Percentiles rank a stretch among this genome's conserved stretches.
Conservation (phyloP, 805 yeast genomes). For the Metschnikowia rubicola region DNA sequence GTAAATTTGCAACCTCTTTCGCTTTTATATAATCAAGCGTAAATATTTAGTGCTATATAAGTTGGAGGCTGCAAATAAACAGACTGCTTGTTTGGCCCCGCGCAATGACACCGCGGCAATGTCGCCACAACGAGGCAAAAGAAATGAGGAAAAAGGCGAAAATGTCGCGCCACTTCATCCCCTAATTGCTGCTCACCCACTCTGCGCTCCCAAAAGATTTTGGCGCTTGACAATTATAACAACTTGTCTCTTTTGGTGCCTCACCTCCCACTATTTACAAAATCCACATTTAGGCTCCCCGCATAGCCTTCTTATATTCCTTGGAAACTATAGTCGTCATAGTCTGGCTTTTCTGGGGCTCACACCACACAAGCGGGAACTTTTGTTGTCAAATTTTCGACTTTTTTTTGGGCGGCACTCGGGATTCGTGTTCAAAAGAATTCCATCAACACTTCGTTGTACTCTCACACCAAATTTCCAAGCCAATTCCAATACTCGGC, state of each 20-base stretch:
- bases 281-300: conserved; percentile 7
- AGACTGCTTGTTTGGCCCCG: neutral
- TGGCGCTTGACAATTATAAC: conserved; percentile 5
- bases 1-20: too few species aligned
- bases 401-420: conserved; percentile 5
- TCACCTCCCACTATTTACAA: conserved; percentile 10
- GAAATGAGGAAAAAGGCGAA: conserved; percentile 14
- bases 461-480: neutral
- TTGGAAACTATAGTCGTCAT: conserved; percentile 9
- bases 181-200: conserved; percentile 20
- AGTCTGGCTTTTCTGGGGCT: conserved; percentile 6
- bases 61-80: conserved; percentile 1
- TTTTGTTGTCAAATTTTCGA: conserved; percentile 3
- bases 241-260: conserved; percentile 12
- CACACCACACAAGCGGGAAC: conserved; percentile 5
- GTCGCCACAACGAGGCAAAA: conserved; percentile 4
- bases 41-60: too few species aligned
- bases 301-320: conserved; percentile 4
- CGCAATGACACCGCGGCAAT: conserved; percentile 1
- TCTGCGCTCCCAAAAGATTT: conserved; percentile 16
- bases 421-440: conserved; percentile 8
- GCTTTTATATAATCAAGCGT: too few species aligned
- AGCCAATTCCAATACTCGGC: neutral
- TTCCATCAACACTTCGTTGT: conserved; percentile 6
- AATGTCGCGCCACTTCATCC: conserved; percentile 20